Base-by-base conservation (phyloP, 371 early-diverging fungal genomes). In the Mortierella sp. region DNA sequence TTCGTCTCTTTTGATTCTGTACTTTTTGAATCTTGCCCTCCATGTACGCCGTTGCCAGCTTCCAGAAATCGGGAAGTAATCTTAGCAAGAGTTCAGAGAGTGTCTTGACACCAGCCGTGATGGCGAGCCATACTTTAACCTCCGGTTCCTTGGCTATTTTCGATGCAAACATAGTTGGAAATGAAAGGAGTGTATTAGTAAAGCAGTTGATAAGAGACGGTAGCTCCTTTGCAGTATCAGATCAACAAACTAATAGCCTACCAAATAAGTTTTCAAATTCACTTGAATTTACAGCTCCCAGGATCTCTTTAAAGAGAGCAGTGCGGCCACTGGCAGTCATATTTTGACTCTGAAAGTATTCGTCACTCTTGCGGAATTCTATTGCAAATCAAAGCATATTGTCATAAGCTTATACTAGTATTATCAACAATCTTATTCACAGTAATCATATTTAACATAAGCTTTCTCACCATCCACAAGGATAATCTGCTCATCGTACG, bases 21-120 rank as follows among this genome's bases (percentile, higher is more conserved):
- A 58, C 63, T 80, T 88, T 90, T 52, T 89, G 87, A 68, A 95
- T 93, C 75, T 93, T 90, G 52, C 96, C 95, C 59, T 96, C 97
- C 75, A 94, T 93, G 73, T 91, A 97, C 2, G 95, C 90, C 62
- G 89, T 90, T 43, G 95, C 93, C 3, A 97, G 76, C 77, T 93
- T 91, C 96, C 98, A 97, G 85, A 98, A 97, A 68, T 96, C 96
- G n/a, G 97, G 97, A 68, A 98, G 76, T 52, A 92, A 88, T 14
- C 90, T 89, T n/a, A 90, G 68, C 24, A 98, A 75, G 5, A 94
- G 83, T 40, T 92, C 89, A 1, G 95, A 95, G 4, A 95, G 85
- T 1, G 90, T 88, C 75, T 94, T 92, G 30, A 96, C 91, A 14
- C 94, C 85, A 1, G 88, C 87, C 5, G 88, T 75, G 9, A 89